Evolutionary conservation across 305 asterid genomes (phyloP).

Genomic region (Striga hermonthica): DNA sequence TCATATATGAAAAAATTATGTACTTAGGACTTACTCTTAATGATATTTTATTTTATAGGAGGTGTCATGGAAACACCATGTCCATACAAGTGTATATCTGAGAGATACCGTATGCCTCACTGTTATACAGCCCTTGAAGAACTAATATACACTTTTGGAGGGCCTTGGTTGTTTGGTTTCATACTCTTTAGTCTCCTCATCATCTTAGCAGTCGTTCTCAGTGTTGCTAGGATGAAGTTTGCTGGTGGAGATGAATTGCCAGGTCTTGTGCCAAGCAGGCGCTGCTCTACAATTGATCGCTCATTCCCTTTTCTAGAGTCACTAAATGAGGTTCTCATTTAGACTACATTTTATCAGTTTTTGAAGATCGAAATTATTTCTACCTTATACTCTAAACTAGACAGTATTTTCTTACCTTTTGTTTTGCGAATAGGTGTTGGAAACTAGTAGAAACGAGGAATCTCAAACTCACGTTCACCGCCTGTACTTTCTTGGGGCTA

Average conservation of each 20-base stretch:
- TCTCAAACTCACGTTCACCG: slow-evolving; percentile 82
- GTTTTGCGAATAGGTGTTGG: slow-evolving; percentile 58
- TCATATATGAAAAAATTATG: slow-evolving; percentile 9
- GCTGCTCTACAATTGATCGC: slow-evolving; percentile 75
- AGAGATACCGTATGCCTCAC: slow-evolving; percentile 76
- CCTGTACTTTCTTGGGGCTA: slow-evolving; percentile 77
- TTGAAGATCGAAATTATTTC: slow-evolving; percentile 26
- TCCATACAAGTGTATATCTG: slow-evolving; percentile 83
- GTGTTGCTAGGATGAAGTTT: slow-evolving; percentile 85
- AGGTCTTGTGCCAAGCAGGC: slow-evolving; percentile 60
- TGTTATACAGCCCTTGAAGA: slow-evolving; percentile 88
- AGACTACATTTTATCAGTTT: slow-evolving; percentile 24
- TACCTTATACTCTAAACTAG: slow-evolving; percentile 25
- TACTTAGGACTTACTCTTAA: slow-evolving; percentile 18
- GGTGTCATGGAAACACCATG: slow-evolving; percentile 75
- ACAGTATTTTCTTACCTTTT: not conserved
- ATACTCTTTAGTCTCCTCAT: slow-evolving; percentile 66
- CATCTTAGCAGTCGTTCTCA: slow-evolving; percentile 71
- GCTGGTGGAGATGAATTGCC: slow-evolving; percentile 68
- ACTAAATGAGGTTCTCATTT: slow-evolving; percentile 66
- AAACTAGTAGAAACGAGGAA: slow-evolving; percentile 80
- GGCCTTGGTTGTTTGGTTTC: slow-evolving; percentile 85
- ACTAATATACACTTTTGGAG: slow-evolving; percentile 79
- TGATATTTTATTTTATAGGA: slow-evolving; percentile 43
- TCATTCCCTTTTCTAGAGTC: slow-evolving; percentile 89